Evolutionary conservation across 306 rosid genomes (phyloP).

Genomic region (Cicer arietinum): DNA sequence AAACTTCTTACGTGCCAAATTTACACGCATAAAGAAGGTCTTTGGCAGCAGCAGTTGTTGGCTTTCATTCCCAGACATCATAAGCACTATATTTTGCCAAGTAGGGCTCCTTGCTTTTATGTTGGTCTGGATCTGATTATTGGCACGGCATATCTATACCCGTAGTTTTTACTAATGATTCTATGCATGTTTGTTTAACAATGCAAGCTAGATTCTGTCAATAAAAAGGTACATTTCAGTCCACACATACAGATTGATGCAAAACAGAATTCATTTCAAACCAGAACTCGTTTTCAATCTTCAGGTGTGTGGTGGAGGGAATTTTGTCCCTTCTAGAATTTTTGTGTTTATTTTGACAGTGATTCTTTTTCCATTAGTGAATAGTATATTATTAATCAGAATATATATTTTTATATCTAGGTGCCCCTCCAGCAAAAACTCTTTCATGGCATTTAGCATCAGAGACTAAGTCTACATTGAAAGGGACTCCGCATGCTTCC

Average conservation of each 20-base stretch:
- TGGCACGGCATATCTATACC: conserved; percentile 26
- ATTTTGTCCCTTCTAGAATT: conserved; percentile 37
- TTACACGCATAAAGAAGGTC: conserved; percentile 80
- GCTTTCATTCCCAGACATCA: conserved; percentile 95
- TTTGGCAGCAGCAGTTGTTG: conserved; percentile 88
- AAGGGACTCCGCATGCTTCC: conserved; percentile 61
- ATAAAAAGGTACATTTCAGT: conserved; percentile 93
- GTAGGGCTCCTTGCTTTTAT: conserved; percentile 55
- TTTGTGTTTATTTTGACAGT: conserved; percentile 31
- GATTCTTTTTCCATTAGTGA: conserved; percentile 21
- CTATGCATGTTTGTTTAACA: conserved; percentile 37
- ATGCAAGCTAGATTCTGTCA: conserved; percentile 69
- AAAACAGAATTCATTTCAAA: conserved; percentile 66
- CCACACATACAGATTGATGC: conserved; percentile 79
- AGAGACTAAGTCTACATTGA: conserved; percentile 88
- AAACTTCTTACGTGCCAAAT: conserved; percentile 83
- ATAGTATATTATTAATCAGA: conserved; percentile 19
- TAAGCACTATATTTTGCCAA: conserved; percentile 95
- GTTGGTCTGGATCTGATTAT: conserved; percentile 44
- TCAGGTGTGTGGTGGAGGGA: conserved; percentile 61
- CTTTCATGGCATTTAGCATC: conserved; percentile 99
- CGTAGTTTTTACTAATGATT: conserved; percentile 36
- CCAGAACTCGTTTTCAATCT: conserved; percentile 71
- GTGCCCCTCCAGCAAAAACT: conserved; percentile 74
- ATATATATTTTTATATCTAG: conserved; percentile 46